Base-by-base conservation (phyloP, 202 grass and related monocot genomes). In the Zoysia matrella region DNA sequence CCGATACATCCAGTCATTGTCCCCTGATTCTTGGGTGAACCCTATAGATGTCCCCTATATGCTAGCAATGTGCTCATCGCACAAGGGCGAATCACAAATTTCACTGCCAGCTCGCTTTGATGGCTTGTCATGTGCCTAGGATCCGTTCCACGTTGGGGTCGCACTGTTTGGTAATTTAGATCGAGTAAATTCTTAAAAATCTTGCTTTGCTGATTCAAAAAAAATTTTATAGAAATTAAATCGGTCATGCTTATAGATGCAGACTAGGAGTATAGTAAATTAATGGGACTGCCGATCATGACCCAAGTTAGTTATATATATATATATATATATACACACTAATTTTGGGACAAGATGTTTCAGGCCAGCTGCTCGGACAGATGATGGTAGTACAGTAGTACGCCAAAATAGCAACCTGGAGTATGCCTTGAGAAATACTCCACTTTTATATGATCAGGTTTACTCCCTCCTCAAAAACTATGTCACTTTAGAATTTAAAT, bases 11-110 rank as follows among this genome's bases (percentile, higher is more conserved):
- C 16, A 30, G 10, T 60, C 47, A 11, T 78, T 86, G 83, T 73
- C 73, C 67, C 87, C 60, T 61, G 52, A 10, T 49, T 72, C 74
- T 65, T 71, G 82, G 65, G 57, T 67, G 69, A 30, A 46, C 52
- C 8, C 52, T 50, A 49, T 78, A 68, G 73, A 68, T 82, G 82
- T 69, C 73, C 43, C 78, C 78, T 44, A 5, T 6, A 42, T 43
- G 5, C 41, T 73, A 45, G 73, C 75, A 67, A 61, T 73, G 73
- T 12, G 15, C 4, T 71, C 67, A 11, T 51, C 11, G 46, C 0
- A 2, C 56, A 58, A 0, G 43, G 4, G 36, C 9, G 53, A 64
- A 71, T 51, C 87, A 67, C 52, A 40, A 18, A 72, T 5, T 57
- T 6, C 54, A 2, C 58, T 30, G 7, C 16, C 10, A 53, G 10